Conservation (phyloP, 306 rosid species). For the Sicyos edulis region DNA sequence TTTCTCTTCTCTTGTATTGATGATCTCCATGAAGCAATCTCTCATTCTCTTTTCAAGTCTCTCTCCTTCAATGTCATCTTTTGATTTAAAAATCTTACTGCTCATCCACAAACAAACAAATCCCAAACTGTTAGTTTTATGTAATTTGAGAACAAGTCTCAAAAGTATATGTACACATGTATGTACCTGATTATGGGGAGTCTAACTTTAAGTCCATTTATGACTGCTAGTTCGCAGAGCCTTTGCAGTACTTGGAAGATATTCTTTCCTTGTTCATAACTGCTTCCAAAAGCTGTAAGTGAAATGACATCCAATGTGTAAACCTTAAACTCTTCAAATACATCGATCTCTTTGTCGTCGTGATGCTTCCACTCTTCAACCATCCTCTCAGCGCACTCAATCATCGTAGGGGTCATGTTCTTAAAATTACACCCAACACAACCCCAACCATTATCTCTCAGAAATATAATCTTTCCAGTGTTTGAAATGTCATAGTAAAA, state of each 20-base stretch:
- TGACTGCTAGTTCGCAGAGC: not conserved
- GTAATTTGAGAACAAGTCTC: too few species aligned
- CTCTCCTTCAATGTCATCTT: not conserved
- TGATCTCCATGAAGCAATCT: not conserved
- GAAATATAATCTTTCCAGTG: too few species aligned
- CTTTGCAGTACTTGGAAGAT: not conserved
- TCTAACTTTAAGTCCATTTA: not conserved
- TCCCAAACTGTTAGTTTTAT: not conserved
- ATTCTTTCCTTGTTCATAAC: constrained; percentile 11
- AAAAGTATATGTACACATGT: too few species aligned
- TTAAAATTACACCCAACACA: not conserved
- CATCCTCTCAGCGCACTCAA: not conserved
- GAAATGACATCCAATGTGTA: constrained; percentile 13
- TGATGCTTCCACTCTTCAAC: not conserved
- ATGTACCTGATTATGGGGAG: not conserved
- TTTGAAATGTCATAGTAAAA: not conserved
- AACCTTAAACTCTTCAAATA: not conserved
- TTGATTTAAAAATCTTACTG: constrained; percentile 7
- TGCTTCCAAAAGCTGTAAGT: constrained; percentile 20
- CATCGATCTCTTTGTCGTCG: not conserved
- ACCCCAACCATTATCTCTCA: not conserved
- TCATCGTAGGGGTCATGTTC: constrained; percentile 12
- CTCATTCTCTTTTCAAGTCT: not conserved
- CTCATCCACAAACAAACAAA: not conserved
- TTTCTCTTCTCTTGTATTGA: not conserved